Evolutionary conservation across 768 basidiomycete species (phyloP), one percentile per base, ranked within the genome.

Genomic region (Rhizopogon salebrosus): DNA sequence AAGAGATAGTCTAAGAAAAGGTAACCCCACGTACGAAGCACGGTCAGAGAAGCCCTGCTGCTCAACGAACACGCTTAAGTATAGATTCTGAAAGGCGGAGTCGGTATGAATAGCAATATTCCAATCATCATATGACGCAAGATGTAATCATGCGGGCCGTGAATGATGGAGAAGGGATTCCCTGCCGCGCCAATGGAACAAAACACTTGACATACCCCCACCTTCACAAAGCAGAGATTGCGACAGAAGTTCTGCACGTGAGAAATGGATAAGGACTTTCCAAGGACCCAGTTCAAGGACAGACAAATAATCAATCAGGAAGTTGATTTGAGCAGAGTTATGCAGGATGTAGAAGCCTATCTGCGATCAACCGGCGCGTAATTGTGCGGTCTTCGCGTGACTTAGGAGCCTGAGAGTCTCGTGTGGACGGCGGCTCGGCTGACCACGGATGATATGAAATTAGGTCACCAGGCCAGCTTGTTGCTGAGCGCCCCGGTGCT

Each of bases 111-210:
- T n/a, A 11, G 22, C 39, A 40, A 14, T 51, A 41, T 48, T 36
- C 52, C 23, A n/a, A 20, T 27, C 50, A 53, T 61, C 61, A 58
- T 54, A 56, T 61, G 55, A 63, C 20, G 53, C 18, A 49, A 22
- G 6, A 48, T 41, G 23, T 29, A 29, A 23, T 49, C 45, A 52
- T 35, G 41, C 45, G 60, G 50, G 29, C 53, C 48, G 54, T 41
- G 38, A 24, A 36, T 43, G 29, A 36, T 45, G 41, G 41, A 56
- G 41, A 51, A 48, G 31, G 16, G 39, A 22, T 48, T 10, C 7
- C 27, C 43, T 48, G 16, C 31, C 38, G 41, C 3, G 35, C 48
- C 39, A 22, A 46, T 31, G 22, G 14, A 13, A 31, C 9, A 13
- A 31, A n/a, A 31, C 7, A 14, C 8, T 34, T 23, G 22, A 23